Base-by-base conservation (phyloP, 2,329 filamentous ascomycete genomes). In the Ceratocystis harringtonii region DNA sequence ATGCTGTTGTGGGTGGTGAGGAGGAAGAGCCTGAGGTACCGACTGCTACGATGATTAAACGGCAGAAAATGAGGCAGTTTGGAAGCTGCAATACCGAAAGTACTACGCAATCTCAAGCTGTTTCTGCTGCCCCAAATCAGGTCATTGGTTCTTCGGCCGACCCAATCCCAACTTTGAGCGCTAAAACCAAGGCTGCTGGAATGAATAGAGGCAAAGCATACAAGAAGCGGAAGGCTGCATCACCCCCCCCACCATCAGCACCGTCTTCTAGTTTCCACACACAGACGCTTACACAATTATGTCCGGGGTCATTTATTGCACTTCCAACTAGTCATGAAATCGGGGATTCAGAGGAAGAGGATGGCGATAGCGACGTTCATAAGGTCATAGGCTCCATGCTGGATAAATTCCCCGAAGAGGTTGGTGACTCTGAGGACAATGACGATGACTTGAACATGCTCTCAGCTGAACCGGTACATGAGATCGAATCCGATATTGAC, bases 261-360 rank as follows among this genome's bases (percentile, higher is more conserved):
- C 28, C 25, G 6, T 19, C 61, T 25, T 72, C 74, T 4, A 74
- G 70, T 7, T 76, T 74, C 44, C 74, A 76, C 55, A 78, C 76
- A 15, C 76, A 78, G 66, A 78, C 76, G 2, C 68, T 78, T 65
- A 78, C 76, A 15, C 76, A 78, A 64, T 72, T 77, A 30, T 68
- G 76, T 12, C 71, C 70, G 1, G 70, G 17, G 41, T 50, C 22
- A 30, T 63, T 63, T 12, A 43, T 43, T 10, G 17, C 63, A 7
- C 43, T 28, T 10, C 19, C 55, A 3, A 7, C 12, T 4, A 25
- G 36, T 12, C 41, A 65, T 17, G 55, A 65, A 43, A 71, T 78
- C 60, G 72, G 72, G 32, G 75, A 77, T 62, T 78, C 76, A 5
- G 76, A 77, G 41, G 76, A 76, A 7, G 75, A 77, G 19, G 70